phyloP scores from a whole-genome alignment of 2,329 filamentous ascomycete genomes.

The Berkeleyomyces rouxiae region DNA sequence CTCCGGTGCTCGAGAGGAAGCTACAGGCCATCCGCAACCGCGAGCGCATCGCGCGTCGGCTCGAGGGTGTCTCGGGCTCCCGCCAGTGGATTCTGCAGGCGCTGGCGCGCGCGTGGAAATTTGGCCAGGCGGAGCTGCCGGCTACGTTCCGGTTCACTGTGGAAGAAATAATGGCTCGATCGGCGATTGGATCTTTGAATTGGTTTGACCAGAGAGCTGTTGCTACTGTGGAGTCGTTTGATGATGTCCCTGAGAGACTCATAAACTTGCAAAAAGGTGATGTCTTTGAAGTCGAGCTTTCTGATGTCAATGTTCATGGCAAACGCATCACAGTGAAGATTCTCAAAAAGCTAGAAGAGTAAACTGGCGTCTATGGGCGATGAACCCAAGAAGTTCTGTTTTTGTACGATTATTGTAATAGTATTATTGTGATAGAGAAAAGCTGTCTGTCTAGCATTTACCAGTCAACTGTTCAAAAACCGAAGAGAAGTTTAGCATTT shows the following conservation, averaged over 20 bases:
- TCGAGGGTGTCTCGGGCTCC: conserved; percentile 28
- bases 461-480: background rate
- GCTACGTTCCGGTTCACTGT: conserved; percentile 33
- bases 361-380: background rate
- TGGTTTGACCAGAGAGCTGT: conserved; percentile 28
- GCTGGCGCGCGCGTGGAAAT: conserved; percentile 42
- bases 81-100: conserved; percentile 43
- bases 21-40: conserved; percentile 35
- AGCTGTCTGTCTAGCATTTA: background rate
- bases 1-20: conserved; percentile 24
- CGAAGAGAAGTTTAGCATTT: background rate
- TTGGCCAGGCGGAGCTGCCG: conserved; percentile 32
- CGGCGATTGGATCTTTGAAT: conserved; percentile 29
- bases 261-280: conserved; percentile 33
- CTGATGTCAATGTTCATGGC: conserved; percentile 34
- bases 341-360: conserved; percentile 17
- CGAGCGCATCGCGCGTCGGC: conserved; percentile 31
- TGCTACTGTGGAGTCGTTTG: conserved; percentile 25
- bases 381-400: background rate
- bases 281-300: conserved; percentile 38
- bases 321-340: conserved; percentile 31
- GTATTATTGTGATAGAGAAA: background rate
- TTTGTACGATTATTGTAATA: background rate
- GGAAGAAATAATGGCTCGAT: conserved; percentile 21
- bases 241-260: conserved; percentile 24